Percentiles rank a stretch among this genome's conserved stretches.
Conservation (phyloP, 2,329 filamentous ascomycete species). For the Pseudocercospora ulei region DNA sequence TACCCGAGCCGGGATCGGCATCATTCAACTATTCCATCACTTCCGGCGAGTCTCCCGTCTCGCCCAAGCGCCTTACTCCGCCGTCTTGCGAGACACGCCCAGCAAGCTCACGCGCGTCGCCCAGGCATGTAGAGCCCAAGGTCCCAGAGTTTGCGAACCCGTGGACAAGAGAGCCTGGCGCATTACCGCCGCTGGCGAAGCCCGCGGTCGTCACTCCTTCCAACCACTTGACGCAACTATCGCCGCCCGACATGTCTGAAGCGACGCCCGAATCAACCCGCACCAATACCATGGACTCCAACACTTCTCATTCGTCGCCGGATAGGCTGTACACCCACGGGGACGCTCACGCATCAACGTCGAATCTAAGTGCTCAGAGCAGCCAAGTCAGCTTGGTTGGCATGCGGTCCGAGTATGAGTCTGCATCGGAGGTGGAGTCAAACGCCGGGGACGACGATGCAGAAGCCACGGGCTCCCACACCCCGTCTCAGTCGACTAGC, state of each 20-base stretch:
- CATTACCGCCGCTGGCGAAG: conserved; percentile 16
- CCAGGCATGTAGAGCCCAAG: conserved; percentile 44
- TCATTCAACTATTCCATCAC: conserved; percentile 16
- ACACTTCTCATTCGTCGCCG: conserved; percentile 39
- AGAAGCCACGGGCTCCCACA: conserved; percentile 26
- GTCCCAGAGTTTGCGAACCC: conserved; percentile 41
- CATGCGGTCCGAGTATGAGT: conserved; percentile 38
- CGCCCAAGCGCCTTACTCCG: conserved; percentile 5
- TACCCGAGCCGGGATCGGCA: conserved; percentile 16
- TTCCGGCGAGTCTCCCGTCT: conserved; percentile 15
- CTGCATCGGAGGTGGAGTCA: conserved; percentile 33
- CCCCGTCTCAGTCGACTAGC: conserved; percentile 26
- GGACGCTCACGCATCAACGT: conserved; percentile 32
- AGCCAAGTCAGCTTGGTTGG: conserved; percentile 42
- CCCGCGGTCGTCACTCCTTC: conserved; percentile 24
- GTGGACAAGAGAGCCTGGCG: conserved; percentile 34
- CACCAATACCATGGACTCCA: conserved; percentile 42
- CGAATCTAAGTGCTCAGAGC: conserved; percentile 39
- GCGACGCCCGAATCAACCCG: conserved; percentile 39
- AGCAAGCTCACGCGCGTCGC: conserved; percentile 18
- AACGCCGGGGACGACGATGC: conserved; percentile 23
- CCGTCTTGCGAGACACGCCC: conserved; percentile 13
- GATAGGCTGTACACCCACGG: conserved; percentile 36
- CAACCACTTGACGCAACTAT: conserved; percentile 23
- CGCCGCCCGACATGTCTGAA: conserved; percentile 37